phyloP scores from a whole-genome alignment of 768 basidiomycete species.

The Suillus variegatus region DNA sequence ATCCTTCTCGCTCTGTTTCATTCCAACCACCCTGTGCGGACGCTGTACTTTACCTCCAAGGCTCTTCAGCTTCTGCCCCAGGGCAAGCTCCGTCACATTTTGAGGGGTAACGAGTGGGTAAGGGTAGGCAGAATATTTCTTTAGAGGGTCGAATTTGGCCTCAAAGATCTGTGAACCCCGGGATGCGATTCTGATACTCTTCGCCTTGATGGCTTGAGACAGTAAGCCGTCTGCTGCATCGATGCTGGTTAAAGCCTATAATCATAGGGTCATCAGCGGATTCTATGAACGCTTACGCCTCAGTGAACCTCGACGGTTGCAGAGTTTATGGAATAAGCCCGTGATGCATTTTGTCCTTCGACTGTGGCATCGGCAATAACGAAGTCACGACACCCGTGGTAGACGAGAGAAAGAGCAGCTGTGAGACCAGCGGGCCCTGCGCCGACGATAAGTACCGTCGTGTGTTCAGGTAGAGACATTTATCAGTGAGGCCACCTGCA shows the following conservation, averaged over 20 bases:
- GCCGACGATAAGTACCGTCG: constrained; percentile 50
- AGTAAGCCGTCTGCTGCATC: constrained; percentile 38
- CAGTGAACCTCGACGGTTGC: constrained; percentile 47
- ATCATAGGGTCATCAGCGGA: constrained; percentile 21
- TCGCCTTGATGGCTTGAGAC: constrained; percentile 27
- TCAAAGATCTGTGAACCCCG: constrained; percentile 29
- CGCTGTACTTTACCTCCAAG: constrained; percentile 37
- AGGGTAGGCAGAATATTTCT: constrained; percentile 43
- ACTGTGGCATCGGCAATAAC: constrained; percentile 37
- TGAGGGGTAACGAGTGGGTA: constrained; percentile 49
- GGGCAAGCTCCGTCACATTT: constrained; percentile 41
- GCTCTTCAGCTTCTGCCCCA: constrained; percentile 35
- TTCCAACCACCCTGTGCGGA: constrained; percentile 40
- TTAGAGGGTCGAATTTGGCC: constrained; percentile 36
- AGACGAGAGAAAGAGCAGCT: constrained; percentile 44
- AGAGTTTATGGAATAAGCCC: constrained; percentile 45
- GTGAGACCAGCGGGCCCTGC: constrained; percentile 52
- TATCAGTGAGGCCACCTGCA: not conserved
- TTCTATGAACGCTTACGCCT: not conserved
- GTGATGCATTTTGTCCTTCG: constrained; percentile 34
- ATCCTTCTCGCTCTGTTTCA: constrained; percentile 33
- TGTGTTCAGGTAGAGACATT: constrained; percentile 35
- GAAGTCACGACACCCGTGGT: constrained; percentile 31
- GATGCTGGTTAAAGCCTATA: constrained; percentile 42
- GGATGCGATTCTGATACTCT: constrained; percentile 30